Conservation (phyloP, 1,139 yeast genomes). For the Lodderomyces elongisporus region DNA sequence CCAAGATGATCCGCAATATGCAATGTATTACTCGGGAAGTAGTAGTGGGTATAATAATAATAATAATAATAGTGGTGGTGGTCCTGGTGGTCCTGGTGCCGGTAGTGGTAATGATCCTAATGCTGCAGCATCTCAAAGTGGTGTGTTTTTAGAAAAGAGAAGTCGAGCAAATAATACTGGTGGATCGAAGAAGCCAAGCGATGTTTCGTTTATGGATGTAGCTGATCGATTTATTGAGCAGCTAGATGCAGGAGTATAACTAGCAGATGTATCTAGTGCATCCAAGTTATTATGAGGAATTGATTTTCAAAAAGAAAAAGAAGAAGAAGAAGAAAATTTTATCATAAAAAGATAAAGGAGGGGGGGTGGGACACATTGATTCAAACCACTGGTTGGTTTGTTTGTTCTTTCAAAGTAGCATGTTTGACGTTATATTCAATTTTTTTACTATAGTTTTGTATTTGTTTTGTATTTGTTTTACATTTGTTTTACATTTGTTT, state of each 20-base stretch:
- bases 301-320: too few species aligned
- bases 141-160: neutral
- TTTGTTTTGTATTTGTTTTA: too few species aligned
- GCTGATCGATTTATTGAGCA: conserved; percentile 27
- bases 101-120: neutral
- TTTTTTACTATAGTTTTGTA: too few species aligned
- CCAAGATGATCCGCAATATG: conserved; percentile 19
- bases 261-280: too few species aligned
- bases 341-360: too few species aligned
- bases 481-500: too few species aligned
- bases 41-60: neutral
- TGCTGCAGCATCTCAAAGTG: neutral
- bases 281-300: too few species aligned
- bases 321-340: too few species aligned
- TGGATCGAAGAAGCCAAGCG: conserved; percentile 7
- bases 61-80: neutral
- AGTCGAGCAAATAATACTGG: neutral
- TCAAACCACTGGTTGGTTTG: too few species aligned
- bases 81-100: neutral
- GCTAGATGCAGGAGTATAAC: conserved; percentile 3
- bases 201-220: conserved; percentile 17
- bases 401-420: too few species aligned
- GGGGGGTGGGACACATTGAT: too few species aligned
- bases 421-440: too few species aligned
- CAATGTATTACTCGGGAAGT: conserved; percentile 17